Conservation (phyloP, 2,329 filamentous ascomycete species). For the Penicillium sp. region DNA sequence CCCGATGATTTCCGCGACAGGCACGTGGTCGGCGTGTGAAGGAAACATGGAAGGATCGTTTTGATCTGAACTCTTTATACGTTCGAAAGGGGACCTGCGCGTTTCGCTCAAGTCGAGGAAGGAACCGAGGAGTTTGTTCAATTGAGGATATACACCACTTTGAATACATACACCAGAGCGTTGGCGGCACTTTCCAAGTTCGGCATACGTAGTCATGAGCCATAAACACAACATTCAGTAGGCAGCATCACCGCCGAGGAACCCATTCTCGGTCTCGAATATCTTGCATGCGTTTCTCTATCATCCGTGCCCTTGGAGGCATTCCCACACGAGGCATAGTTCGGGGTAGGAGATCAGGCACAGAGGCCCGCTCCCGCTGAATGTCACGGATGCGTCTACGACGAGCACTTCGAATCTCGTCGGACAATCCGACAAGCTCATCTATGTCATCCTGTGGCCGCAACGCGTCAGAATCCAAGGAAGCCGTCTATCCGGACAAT, state of each 20-base stretch:
- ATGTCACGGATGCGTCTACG: slow-evolving; percentile 59
- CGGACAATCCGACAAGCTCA: slow-evolving; percentile 75
- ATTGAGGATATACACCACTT: not conserved
- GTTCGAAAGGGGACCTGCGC: not conserved
- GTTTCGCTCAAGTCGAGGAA: not conserved
- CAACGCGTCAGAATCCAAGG: not conserved
- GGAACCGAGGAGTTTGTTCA: not conserved
- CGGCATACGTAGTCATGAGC: not conserved
- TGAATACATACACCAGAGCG: not conserved
- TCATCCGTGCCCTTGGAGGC: slow-evolving; percentile 19
- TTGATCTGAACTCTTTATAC: not conserved
- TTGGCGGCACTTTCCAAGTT: not conserved
- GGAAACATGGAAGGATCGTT: not conserved
- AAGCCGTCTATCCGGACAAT: not conserved
- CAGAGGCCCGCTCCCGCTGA: slow-evolving; percentile 44
- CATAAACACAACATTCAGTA: not conserved
- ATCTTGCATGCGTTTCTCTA: slow-evolving; percentile 24
- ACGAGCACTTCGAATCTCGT: slow-evolving; percentile 70
- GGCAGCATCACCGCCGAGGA: slow-evolving; percentile 15
- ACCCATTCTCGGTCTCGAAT: slow-evolving; percentile 29
- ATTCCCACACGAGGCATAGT: slow-evolving; percentile 13
- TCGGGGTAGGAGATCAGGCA: slow-evolving; percentile 3
- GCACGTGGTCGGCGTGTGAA: not conserved
- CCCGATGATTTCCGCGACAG: not conserved
- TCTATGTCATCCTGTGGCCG: slow-evolving; percentile 75